A percentile compares a stretch with the other conserved stretches of the same genome.
phyloP scores from a whole-genome alignment of 768 basidiomycete species.

The Trametes punicea region DNA sequence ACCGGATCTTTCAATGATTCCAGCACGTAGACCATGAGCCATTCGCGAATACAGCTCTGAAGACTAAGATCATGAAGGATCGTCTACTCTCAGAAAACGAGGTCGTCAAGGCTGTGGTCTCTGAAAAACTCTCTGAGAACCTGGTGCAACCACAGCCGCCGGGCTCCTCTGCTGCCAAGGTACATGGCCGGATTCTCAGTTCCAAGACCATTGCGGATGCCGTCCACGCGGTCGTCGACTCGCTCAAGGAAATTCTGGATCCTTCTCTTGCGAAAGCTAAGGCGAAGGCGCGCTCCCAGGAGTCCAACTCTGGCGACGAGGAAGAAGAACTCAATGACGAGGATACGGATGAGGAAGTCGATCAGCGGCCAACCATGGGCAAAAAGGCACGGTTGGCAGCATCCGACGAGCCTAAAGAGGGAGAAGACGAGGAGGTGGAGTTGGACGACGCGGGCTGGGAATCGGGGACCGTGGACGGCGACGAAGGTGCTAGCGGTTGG shows the following conservation, averaged over 20 bases:
- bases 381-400: slow-evolving; percentile 7
- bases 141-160: slow-evolving; percentile 34
- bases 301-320: too few relatives aligned
- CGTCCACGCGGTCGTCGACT: slow-evolving; percentile 48
- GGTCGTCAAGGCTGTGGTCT: slow-evolving; percentile 44
- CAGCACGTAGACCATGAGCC: slow-evolving; percentile 48
- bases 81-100: slow-evolving; percentile 49
- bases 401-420: background rate
- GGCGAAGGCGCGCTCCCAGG: background rate
- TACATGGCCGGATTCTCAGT: slow-evolving; percentile 71
- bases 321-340: slow-evolving; percentile 16
- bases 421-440: slow-evolving; percentile 31
- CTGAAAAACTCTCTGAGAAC: slow-evolving; percentile 40
- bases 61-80: slow-evolving; percentile 73
- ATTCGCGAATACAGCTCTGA: slow-evolving; percentile 63
- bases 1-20: too few relatives aligned
- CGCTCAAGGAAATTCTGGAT: slow-evolving; percentile 43
- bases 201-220: slow-evolving; percentile 69
- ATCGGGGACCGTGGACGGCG: slow-evolving; percentile 41
- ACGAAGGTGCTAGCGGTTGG: slow-evolving; percentile 9
- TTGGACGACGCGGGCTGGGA: slow-evolving; percentile 47
- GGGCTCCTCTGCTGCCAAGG: slow-evolving; percentile 51
- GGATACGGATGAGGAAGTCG: slow-evolving; percentile 22
- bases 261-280: slow-evolving; percentile 22
- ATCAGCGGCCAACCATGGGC: slow-evolving; percentile 20